These are phyloP conservation scores for Solanum sparsipilum DNA, from an alignment of 257 asterid species.

Conservation along the genomic window DNA sequence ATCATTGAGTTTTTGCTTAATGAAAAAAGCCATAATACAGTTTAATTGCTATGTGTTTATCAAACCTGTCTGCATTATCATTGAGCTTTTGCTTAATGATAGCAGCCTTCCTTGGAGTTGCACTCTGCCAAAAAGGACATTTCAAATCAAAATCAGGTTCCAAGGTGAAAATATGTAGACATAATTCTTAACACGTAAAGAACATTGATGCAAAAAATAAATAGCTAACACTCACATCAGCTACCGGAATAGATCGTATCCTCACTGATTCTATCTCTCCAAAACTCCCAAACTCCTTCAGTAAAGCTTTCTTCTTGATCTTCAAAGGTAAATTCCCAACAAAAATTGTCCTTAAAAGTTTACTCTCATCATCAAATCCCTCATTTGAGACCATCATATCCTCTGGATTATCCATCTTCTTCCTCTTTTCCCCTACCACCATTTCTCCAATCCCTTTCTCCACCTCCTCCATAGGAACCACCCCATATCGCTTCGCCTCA, in stretches of 20 bases:
- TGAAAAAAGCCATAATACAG: not conserved
- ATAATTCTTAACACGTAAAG: not conserved
- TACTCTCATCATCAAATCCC: slow-evolving; percentile 86
- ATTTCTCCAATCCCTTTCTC: slow-evolving; percentile 12
- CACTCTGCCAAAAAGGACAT: slow-evolving; percentile 37
- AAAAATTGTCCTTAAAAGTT: slow-evolving; percentile 82
- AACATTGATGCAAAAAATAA: not conserved
- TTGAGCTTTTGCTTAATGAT: slow-evolving; percentile 61
- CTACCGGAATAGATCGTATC: slow-evolving; percentile 81
- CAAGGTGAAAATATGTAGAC: not conserved
- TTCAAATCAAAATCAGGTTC: not conserved
- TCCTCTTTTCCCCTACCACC: slow-evolving; percentile 77
- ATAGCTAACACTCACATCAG: slow-evolving; percentile 52
- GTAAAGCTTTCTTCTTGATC: slow-evolving; percentile 65
- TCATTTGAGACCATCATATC: slow-evolving; percentile 64
- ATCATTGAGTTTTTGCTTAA: slow-evolving; percentile 67
- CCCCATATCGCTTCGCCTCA: slow-evolving; percentile 57
- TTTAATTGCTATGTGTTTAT: not conserved
- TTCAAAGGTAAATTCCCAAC: slow-evolving; percentile 85
- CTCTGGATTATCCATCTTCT: slow-evolving; percentile 69
- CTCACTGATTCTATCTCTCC: slow-evolving; percentile 91
- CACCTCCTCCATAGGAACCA: slow-evolving; percentile 12
- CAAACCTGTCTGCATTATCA: slow-evolving; percentile 69
- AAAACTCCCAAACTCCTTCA: slow-evolving; percentile 60
- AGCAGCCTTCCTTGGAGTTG: slow-evolving; percentile 83